Evolutionary conservation across 306 rosid genomes (phyloP).

Genomic region (Bauhinia variegata): DNA sequence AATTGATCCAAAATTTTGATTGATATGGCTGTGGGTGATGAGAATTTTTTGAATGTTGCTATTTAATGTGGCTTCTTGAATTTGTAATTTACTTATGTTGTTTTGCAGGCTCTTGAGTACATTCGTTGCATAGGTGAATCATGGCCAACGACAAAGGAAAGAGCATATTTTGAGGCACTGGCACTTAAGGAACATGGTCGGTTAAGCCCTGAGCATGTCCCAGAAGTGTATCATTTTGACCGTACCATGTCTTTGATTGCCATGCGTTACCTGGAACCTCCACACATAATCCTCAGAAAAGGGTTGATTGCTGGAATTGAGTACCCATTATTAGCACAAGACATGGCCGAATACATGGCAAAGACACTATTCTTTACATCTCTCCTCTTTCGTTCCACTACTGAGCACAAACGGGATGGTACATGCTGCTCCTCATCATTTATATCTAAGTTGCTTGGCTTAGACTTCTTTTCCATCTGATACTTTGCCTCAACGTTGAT

Average conservation of each 20-base stretch:
- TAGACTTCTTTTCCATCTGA: not conserved
- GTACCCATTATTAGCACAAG: slow-evolving; percentile 73
- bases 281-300: slow-evolving; percentile 85
- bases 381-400: slow-evolving; percentile 66
- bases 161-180: slow-evolving; percentile 83
- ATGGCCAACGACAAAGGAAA: slow-evolving; percentile 93
- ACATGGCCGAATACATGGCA: slow-evolving; percentile 79
- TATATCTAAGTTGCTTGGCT: not conserved
- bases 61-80: not conserved
- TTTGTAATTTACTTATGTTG: not conserved
- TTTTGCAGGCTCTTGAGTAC: slow-evolving; percentile 76
- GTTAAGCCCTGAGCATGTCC: slow-evolving; percentile 68
- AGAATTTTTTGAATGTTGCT: too few relatives aligned
- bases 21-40: too few relatives aligned
- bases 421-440: slow-evolving; percentile 5
- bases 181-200: slow-evolving; percentile 51
- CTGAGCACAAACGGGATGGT: slow-evolving; percentile 82
- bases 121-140: slow-evolving; percentile 88
- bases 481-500: not conserved
- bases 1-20: too few relatives aligned
- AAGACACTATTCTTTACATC: slow-evolving; percentile 81
- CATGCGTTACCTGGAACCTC: slow-evolving; percentile 90
- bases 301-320: slow-evolving; percentile 85
- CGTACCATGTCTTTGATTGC: slow-evolving; percentile 84
- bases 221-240: slow-evolving; percentile 84